These are phyloP conservation scores for Daedaleopsis sinensis DNA, from an alignment of 768 basidiomycete species.

Conservation along the genomic window DNA sequence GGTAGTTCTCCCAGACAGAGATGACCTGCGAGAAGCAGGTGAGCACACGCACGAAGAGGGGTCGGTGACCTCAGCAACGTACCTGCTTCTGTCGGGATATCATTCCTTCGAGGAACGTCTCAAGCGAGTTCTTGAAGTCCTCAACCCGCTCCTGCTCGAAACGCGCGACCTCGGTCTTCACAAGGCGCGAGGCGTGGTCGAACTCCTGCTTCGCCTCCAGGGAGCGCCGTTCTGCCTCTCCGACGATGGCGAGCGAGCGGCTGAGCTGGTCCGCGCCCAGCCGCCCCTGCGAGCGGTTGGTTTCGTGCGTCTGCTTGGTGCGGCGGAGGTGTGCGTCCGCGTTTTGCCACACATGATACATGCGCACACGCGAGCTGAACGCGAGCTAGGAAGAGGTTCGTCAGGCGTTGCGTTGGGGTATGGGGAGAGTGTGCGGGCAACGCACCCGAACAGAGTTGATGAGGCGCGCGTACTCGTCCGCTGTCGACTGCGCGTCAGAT, in stretches of 20 bases:
- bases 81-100: slow-evolving; percentile 71
- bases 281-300: slow-evolving; percentile 75
- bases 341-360: slow-evolving; percentile 79
- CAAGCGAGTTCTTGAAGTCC: slow-evolving; percentile 87
- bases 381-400: slow-evolving; percentile 57
- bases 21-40: slow-evolving; percentile 57
- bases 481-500: slow-evolving; percentile 32
- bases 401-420: neutral
- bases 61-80: neutral
- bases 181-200: slow-evolving; percentile 83
- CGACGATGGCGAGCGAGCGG: slow-evolving; percentile 76
- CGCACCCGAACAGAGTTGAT: slow-evolving; percentile 85
- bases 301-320: slow-evolving; percentile 78
- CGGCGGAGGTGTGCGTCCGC: slow-evolving; percentile 76
- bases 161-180: slow-evolving; percentile 86
- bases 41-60: neutral
- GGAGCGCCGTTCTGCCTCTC: slow-evolving; percentile 87
- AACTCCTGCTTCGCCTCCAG: slow-evolving; percentile 87
- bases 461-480: slow-evolving; percentile 92
- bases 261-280: slow-evolving; percentile 70
- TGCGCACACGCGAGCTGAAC: slow-evolving; percentile 85
- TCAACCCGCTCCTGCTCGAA: slow-evolving; percentile 94
- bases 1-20: slow-evolving; percentile 79
- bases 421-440: slow-evolving; percentile 9
- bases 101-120: slow-evolving; percentile 87